Conservation (phyloP, 306 rosid genomes). For the Ceratonia siliqua region DNA sequence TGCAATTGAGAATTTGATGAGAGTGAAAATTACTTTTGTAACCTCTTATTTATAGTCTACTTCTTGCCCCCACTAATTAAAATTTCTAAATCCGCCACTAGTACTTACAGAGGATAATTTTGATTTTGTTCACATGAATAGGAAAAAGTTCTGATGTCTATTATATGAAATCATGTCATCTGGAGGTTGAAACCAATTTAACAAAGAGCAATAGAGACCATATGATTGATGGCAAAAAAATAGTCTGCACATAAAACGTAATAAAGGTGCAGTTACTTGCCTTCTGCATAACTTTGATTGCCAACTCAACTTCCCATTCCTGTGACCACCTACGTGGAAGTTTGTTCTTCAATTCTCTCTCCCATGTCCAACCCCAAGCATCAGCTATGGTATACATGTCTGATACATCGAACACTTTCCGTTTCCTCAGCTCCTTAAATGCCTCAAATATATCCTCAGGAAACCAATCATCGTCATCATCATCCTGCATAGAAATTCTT, state of each 20-base stretch:
- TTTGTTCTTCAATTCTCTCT: conserved; percentile 66
- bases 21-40: too few relatives aligned
- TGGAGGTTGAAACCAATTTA: conserved; percentile 28
- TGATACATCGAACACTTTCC: conserved; percentile 78
- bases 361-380: conserved; percentile 99
- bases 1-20: too few relatives aligned
- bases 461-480: conserved; percentile 94
- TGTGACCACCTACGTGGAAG: conserved; percentile 86
- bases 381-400: conserved; percentile 94
- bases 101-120: conserved; percentile 19
- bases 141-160: conserved; percentile 20
- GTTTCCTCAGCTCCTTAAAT: conserved; percentile 83
- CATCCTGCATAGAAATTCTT: conserved; percentile 55
- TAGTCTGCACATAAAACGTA: conserved; percentile 25
- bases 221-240: not conserved
- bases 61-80: too few relatives aligned
- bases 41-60: too few relatives aligned
- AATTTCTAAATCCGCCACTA: too few relatives aligned
- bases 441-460: conserved; percentile 85
- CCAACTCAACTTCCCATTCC: conserved; percentile 94
- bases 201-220: conserved; percentile 26
- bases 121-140: conserved; percentile 20
- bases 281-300: conserved; percentile 79
- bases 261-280: conserved; percentile 49
- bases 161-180: conserved; percentile 12